Percentiles rank a stretch among this genome's conserved stretches.
Evolutionary conservation across 495 filamentous ascomycete species (phyloP).

Genomic region (Wilcoxina mikolae): DNA sequence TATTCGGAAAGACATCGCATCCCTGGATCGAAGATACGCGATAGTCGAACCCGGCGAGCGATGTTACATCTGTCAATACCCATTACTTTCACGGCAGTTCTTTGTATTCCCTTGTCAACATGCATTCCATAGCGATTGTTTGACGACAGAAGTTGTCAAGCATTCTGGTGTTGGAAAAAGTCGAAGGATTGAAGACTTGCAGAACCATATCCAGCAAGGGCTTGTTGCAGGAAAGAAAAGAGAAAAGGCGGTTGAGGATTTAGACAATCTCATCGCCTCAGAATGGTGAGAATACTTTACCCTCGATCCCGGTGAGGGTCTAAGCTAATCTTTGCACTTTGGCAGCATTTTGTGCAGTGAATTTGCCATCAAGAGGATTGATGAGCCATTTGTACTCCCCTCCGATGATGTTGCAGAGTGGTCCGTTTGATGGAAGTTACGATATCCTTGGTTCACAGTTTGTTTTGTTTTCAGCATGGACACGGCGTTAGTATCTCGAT

Average conservation of each 20-base stretch:
- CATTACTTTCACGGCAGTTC: conserved; percentile 76
- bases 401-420: conserved; percentile 66
- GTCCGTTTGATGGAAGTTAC: conserved; percentile 43
- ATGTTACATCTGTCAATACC: conserved; percentile 74
- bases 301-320: neutral
- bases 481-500: neutral
- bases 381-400: conserved; percentile 70
- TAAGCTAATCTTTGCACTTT: conserved; percentile 5
- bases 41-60: conserved; percentile 94
- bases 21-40: conserved; percentile 74
- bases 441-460: neutral
- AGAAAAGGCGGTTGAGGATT: conserved; percentile 71
- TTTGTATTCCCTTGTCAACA: conserved; percentile 98
- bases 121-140: conserved; percentile 87
- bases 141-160: conserved; percentile 69
- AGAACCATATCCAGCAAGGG: conserved; percentile 61
- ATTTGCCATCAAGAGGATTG: conserved; percentile 79
- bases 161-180: conserved; percentile 56
- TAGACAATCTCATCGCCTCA: conserved; percentile 72
- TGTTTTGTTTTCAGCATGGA: neutral
- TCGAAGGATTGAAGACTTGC: conserved; percentile 68
- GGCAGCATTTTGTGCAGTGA: conserved; percentile 78
- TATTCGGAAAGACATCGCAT: conserved; percentile 72
- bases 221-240: conserved; percentile 45
- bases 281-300: conserved; percentile 47